phyloP scores from a whole-genome alignment of 768 basidiomycete genomes.

The Tephrocybe sp. region DNA sequence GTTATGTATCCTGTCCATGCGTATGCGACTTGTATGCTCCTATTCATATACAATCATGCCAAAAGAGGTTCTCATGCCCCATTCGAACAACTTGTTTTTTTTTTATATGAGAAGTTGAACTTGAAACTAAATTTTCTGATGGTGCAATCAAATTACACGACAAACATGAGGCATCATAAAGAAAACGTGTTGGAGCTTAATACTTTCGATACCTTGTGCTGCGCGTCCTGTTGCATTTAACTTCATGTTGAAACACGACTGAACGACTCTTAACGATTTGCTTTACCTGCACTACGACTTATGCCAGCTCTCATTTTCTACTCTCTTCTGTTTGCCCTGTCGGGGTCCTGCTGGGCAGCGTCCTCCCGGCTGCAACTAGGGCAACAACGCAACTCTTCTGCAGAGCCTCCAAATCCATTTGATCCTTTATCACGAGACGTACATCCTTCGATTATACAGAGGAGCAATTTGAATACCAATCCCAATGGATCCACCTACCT shows the following conservation, averaged over 20 bases:
- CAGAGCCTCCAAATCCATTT: neutral
- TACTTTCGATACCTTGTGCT: neutral
- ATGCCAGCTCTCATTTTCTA: slow-evolving; percentile 8
- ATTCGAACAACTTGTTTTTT: neutral
- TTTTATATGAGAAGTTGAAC: neutral
- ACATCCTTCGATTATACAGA: slow-evolving; percentile 13
- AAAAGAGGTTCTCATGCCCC: slow-evolving; percentile 17
- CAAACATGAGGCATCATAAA: slow-evolving; percentile 14
- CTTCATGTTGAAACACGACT: neutral
- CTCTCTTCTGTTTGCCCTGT: slow-evolving; percentile 1
- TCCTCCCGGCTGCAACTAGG: slow-evolving; percentile 12
- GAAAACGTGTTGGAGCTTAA: slow-evolving; percentile 7
- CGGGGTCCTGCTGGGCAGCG: slow-evolving; percentile 1
- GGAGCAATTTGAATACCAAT: slow-evolving; percentile 34
- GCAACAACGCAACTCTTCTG: neutral
- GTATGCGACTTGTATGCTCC: slow-evolving; percentile 23
- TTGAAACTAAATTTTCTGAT: neutral
- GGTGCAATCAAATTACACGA: neutral
- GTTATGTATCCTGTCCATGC: slow-evolving; percentile 20
- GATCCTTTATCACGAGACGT: slow-evolving; percentile 1
- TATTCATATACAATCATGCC: slow-evolving; percentile 13
- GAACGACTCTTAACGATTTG: slow-evolving; percentile 3
- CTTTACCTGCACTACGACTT: neutral
- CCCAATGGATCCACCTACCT: slow-evolving; percentile 49
- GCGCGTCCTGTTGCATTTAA: neutral